Evolutionary conservation across 106 monocot species (phyloP).

Genomic region (Allium cepa): DNA sequence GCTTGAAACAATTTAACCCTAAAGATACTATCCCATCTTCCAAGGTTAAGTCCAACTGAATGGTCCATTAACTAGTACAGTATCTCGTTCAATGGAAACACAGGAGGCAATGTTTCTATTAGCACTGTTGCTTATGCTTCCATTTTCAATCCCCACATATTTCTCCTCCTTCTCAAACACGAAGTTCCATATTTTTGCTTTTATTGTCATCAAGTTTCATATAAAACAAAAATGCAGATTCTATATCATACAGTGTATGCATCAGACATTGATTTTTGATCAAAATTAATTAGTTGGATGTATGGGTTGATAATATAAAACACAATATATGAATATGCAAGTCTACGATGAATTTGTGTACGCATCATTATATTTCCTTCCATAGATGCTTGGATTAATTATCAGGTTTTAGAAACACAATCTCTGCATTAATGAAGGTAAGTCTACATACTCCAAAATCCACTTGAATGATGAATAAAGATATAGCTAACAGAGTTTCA

Average conservation of each 20-base stretch:
- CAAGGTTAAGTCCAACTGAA: slow-evolving; percentile 87
- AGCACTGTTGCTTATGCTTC: slow-evolving; percentile 87
- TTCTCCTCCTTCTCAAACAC: slow-evolving; percentile 78
- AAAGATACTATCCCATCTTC: slow-evolving; percentile 96
- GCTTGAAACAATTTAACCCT: slow-evolving; percentile 84
- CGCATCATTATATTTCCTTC: too few species aligned
- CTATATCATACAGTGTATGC: too few species aligned
- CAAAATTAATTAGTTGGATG: neutral
- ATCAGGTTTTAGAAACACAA: too few species aligned
- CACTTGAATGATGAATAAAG: too few species aligned
- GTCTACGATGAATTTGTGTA: too few species aligned
- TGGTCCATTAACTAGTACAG: slow-evolving; percentile 76
- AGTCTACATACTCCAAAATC: too few species aligned
- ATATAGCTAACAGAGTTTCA: too few species aligned
- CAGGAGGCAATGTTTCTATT: slow-evolving; percentile 86
- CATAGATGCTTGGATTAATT: too few species aligned
- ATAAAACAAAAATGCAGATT: neutral
- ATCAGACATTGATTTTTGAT: neutral
- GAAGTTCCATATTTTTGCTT: slow-evolving; percentile 85
- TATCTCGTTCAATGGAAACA: slow-evolving; percentile 93
- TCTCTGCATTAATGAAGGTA: too few species aligned
- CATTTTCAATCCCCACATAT: slow-evolving; percentile 33
- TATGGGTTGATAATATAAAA: too few species aligned
- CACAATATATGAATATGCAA: too few species aligned
- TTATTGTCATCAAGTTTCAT: slow-evolving; percentile 23